Conservation (phyloP, 1,284 basidiomycete genomes). For the Apiotrichum veenhuisii region DNA sequence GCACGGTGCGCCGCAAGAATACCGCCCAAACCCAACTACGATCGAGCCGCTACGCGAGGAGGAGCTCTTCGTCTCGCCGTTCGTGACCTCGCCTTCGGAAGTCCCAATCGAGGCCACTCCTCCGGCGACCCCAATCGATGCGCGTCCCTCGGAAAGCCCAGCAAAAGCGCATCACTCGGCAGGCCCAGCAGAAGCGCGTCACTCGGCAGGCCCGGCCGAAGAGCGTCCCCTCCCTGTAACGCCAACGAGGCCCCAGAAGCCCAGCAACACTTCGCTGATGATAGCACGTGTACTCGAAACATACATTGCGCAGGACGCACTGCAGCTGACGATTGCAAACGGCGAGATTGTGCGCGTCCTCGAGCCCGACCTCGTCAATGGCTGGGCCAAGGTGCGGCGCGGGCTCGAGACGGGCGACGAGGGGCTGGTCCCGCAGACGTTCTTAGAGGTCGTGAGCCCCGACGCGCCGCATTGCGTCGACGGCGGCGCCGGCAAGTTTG, state of each 20-base stretch:
- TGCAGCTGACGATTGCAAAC: slow-evolving; percentile 4
- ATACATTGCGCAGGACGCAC: slow-evolving; percentile 6
- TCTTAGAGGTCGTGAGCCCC: slow-evolving; percentile 10
- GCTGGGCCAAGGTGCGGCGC: slow-evolving; percentile 19
- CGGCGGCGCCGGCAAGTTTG: slow-evolving; percentile 17
- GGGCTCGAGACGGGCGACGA: slow-evolving; percentile 11
- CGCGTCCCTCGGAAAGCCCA: too few relatives aligned
- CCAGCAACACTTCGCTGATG: not conserved
- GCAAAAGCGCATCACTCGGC: too few relatives aligned
- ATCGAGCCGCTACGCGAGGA: slow-evolving; percentile 21
- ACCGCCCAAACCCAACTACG: not conserved
- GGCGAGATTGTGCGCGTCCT: slow-evolving; percentile 21
- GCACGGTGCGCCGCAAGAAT: slow-evolving; percentile 14
- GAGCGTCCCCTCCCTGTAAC: too few relatives aligned
- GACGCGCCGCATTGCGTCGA: slow-evolving; percentile 1
- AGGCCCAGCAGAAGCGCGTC: too few relatives aligned
- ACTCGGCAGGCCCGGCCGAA: too few relatives aligned
- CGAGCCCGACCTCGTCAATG: slow-evolving; percentile 21
- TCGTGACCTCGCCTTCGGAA: slow-evolving; percentile 1
- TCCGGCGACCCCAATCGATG: too few relatives aligned
- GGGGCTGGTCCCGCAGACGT: slow-evolving; percentile 16
- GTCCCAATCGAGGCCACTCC: too few relatives aligned
- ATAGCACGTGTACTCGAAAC: slow-evolving; percentile 12
- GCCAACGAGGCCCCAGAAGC: too few relatives aligned
- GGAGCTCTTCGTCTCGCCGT: slow-evolving; percentile 21